Conservation (phyloP, 169 alveolate genomes). For the Plasmodium billcollinsi region DNA sequence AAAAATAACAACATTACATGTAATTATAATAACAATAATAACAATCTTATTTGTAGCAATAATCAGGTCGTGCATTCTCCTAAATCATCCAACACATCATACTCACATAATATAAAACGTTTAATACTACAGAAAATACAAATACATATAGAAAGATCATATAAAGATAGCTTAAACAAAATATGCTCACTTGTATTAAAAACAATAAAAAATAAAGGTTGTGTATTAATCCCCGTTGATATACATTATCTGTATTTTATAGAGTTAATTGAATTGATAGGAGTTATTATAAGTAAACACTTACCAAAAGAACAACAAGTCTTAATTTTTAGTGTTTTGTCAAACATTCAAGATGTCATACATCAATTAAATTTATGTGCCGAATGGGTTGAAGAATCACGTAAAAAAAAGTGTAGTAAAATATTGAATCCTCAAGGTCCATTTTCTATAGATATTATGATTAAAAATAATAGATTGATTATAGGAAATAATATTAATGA, state of each 20-base stretch:
- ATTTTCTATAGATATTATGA: conserved; percentile 67
- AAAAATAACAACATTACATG: no score
- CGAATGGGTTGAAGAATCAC: conserved; percentile 76
- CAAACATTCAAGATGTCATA: conserved; percentile 45
- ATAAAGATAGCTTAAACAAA: conserved; percentile 55
- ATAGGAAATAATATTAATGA: conserved; percentile 57
- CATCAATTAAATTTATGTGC: conserved; percentile 66
- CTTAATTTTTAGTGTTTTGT: conserved; percentile 24
- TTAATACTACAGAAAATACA: conserved; percentile 17
- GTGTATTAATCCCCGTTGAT: conserved; percentile 70
- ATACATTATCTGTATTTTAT: conserved; percentile 45
- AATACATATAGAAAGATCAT: conserved; percentile 26
- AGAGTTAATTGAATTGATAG: conserved; percentile 61
- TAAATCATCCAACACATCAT: neutral
- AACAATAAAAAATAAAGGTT: conserved; percentile 66
- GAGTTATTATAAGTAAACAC: conserved; percentile 65
- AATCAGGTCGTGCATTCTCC: neutral
- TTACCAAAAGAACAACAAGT: conserved; percentile 69
- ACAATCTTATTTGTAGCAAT: neutral
- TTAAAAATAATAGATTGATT: conserved; percentile 61
- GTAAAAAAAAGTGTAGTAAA: conserved; percentile 68
- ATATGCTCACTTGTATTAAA: conserved; percentile 61
- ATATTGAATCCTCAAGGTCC: conserved; percentile 56
- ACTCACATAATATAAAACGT: neutral
- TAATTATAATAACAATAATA: no score